Percentiles rank a stretch among this genome's conserved stretches.
These are phyloP conservation scores for Moesziomyces antarcticus DNA, from an alignment of 1,284 basidiomycete genomes.

Conservation along the genomic window DNA sequence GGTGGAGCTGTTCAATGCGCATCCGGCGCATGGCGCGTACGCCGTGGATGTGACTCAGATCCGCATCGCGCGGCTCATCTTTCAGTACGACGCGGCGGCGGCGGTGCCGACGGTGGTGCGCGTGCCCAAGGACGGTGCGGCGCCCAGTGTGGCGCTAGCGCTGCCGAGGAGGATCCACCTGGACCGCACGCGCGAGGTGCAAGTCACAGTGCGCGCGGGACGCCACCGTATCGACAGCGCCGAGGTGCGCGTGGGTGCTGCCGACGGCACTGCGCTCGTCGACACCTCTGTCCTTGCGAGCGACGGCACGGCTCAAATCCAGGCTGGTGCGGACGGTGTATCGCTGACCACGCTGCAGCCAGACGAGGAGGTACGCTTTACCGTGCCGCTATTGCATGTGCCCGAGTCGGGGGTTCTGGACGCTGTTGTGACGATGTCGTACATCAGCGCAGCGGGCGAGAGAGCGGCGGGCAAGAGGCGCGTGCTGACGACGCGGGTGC, in stretches of 20 bases:
- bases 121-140: constrained; percentile 55
- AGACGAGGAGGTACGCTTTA: constrained; percentile 6
- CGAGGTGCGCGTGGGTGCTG: constrained; percentile 30
- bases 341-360: constrained; percentile 6
- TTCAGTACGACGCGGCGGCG: constrained; percentile 49
- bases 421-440: constrained; percentile 27
- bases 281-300: not conserved
- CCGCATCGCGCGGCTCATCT: constrained; percentile 48
- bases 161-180: constrained; percentile 51
- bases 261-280: constrained; percentile 11
- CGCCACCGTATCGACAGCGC: constrained; percentile 40
- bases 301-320: not conserved
- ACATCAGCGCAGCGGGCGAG: constrained; percentile 4
- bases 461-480: constrained; percentile 22
- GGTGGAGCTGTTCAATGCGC: constrained; percentile 48
- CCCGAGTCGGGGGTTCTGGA: constrained; percentile 33
- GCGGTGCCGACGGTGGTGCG: constrained; percentile 31
- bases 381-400: constrained; percentile 30
- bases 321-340: not conserved
- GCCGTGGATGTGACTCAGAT: constrained; percentile 63
- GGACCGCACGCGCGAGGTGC: constrained; percentile 42
- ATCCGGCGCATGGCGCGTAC: constrained; percentile 52
- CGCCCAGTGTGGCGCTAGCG: constrained; percentile 28
- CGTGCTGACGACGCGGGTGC: constrained; percentile 13
- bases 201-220: constrained; percentile 48